Evolutionary conservation across 2,329 filamentous ascomycete species (phyloP).

Genomic region (Hortaea sp.): DNA sequence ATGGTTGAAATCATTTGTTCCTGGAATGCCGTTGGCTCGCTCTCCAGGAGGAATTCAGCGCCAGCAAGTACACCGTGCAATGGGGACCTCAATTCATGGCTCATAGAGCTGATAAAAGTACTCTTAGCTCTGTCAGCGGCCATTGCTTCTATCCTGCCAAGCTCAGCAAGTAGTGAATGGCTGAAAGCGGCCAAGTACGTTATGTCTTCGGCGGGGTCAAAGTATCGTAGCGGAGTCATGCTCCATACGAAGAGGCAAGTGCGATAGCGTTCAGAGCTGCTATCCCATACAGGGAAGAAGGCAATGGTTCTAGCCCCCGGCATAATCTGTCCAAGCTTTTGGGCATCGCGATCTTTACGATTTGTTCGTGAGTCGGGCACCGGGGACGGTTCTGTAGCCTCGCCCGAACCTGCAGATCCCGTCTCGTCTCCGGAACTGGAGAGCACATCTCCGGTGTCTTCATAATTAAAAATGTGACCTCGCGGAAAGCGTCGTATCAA

Average conservation of each 20-base stretch:
- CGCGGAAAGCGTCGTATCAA: constrained; percentile 9
- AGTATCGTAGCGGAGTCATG: constrained; percentile 1
- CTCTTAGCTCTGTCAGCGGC: constrained; percentile 38
- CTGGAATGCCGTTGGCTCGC: neutral
- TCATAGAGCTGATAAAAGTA: constrained; percentile 38
- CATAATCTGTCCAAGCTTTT: constrained; percentile 32
- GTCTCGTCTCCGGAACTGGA: constrained; percentile 12
- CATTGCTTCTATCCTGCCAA: constrained; percentile 28
- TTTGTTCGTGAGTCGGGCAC: neutral
- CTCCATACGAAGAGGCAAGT: constrained; percentile 5
- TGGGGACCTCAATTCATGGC: constrained; percentile 42
- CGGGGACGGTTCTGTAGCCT: neutral
- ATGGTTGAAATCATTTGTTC: neutral
- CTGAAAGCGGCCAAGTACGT: constrained; percentile 29
- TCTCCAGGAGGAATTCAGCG: constrained; percentile 41
- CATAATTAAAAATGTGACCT: constrained; percentile 12
- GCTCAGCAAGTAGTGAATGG: constrained; percentile 28
- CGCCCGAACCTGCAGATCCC: neutral
- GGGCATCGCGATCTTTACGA: neutral
- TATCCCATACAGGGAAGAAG: constrained; percentile 41
- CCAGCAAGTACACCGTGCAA: constrained; percentile 34
- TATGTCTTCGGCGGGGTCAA: constrained; percentile 21
- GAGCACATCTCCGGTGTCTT: constrained; percentile 10
- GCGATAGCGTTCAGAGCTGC: constrained; percentile 1
- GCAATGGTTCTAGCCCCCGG: constrained; percentile 33